Conservation (phyloP, 148 eudicot species). For the Rhododendron simsii region DNA sequence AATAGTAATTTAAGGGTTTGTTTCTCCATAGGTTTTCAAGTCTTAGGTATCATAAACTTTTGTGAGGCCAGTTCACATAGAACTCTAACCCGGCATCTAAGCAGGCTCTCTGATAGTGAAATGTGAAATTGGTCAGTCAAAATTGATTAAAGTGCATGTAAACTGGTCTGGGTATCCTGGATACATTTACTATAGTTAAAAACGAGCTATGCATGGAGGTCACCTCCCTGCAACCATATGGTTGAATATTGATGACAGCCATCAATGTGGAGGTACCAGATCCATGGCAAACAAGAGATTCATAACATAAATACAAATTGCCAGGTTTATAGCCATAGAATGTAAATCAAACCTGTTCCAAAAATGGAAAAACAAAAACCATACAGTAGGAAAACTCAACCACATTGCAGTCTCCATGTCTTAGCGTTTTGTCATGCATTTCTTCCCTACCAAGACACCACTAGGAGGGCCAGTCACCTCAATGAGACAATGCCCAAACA, state of each 20-base stretch:
- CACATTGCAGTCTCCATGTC: background rate
- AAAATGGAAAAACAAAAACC: background rate
- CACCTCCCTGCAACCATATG: background rate
- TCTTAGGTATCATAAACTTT: background rate
- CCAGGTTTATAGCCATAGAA: background rate
- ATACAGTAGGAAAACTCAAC: background rate
- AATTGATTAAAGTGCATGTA: background rate
- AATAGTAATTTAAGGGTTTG: background rate
- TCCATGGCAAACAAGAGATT: background rate
- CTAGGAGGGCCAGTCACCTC: constrained; percentile 68
- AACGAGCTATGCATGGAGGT: background rate
- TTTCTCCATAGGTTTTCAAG: background rate
- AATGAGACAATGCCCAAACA: constrained; percentile 51
- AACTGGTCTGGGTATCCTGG: no score
- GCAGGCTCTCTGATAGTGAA: background rate
- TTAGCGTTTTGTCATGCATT: constrained; percentile 53
- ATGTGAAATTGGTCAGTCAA: background rate
- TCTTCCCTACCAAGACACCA: constrained; percentile 53
- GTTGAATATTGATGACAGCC: background rate
- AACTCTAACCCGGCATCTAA: background rate
- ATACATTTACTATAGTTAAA: no score
- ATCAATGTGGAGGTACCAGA: background rate
- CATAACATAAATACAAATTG: background rate
- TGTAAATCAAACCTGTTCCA: background rate
- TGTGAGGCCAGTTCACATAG: background rate